Evolutionary conservation across 202 grass and related monocot species (phyloP).

Genomic region (Miscanthus sacchariflorus): DNA sequence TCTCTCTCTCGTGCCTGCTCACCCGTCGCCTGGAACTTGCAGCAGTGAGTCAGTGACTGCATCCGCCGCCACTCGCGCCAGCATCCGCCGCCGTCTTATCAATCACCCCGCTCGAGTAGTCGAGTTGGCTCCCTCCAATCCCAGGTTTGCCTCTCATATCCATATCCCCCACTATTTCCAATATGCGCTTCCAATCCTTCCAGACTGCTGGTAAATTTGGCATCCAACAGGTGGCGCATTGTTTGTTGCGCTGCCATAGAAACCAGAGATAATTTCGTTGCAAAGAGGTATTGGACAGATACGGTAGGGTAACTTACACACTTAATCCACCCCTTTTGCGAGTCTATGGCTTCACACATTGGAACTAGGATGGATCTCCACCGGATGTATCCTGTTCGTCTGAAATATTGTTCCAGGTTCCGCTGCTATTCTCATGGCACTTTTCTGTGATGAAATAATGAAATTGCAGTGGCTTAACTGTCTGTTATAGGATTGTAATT

Average conservation of each 20-base stretch:
- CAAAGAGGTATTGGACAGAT: neutral
- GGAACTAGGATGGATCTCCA: neutral
- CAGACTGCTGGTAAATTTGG: neutral
- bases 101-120: neutral
- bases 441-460: neutral
- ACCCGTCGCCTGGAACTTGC: neutral
- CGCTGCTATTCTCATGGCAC: too few species aligned
- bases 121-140: neutral
- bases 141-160: neutral
- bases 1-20: neutral
- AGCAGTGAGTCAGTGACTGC: neutral
- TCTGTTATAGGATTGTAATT: constrained; percentile 10
- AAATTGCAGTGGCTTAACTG: constrained; percentile 11
- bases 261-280: neutral
- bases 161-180: neutral
- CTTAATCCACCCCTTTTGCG: neutral
- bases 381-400: neutral
- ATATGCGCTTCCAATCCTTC: neutral
- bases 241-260: neutral
- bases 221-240: neutral
- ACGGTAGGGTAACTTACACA: neutral
- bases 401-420: neutral
- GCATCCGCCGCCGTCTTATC: neutral
- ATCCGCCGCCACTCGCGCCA: neutral
- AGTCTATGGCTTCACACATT: neutral